Evolutionary conservation across 2,329 filamentous ascomycete genomes (phyloP).

Genomic region (Ophiosphaerella narmari): DNA sequence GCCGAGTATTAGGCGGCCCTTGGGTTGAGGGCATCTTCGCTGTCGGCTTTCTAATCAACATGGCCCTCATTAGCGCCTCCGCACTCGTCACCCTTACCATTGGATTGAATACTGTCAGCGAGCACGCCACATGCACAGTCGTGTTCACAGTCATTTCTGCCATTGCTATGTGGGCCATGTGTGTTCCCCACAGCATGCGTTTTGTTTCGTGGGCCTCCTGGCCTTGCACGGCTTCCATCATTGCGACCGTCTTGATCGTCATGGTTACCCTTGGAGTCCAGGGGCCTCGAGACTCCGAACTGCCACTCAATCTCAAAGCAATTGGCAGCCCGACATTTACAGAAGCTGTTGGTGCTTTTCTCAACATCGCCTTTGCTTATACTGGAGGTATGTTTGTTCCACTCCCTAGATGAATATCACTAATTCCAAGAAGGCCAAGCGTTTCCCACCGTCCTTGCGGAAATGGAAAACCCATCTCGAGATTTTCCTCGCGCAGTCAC

Average conservation of each 20-base stretch:
- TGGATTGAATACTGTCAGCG: slow-evolving; percentile 33
- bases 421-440: slow-evolving; percentile 20
- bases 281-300: slow-evolving; percentile 21
- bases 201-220: slow-evolving; percentile 35
- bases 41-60: slow-evolving; percentile 33
- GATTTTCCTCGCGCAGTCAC: slow-evolving; percentile 33
- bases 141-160: slow-evolving; percentile 30
- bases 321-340: slow-evolving; percentile 28
- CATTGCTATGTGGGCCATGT: slow-evolving; percentile 34
- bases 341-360: slow-evolving; percentile 27
- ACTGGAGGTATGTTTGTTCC: slow-evolving; percentile 10
- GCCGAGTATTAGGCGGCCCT: slow-evolving; percentile 31
- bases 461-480: slow-evolving; percentile 33
- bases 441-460: slow-evolving; percentile 31
- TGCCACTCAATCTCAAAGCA: slow-evolving; percentile 28
- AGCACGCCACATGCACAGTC: slow-evolving; percentile 35
- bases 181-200: slow-evolving; percentile 32
- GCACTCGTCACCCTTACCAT: slow-evolving; percentile 35
- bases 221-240: slow-evolving; percentile 30
- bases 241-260: slow-evolving; percentile 28
- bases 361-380: slow-evolving; percentile 35
- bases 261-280: slow-evolving; percentile 34
- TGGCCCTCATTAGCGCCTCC: slow-evolving; percentile 33
- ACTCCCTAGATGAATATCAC: too few species aligned
- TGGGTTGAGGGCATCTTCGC: slow-evolving; percentile 33